phyloP scores from a whole-genome alignment of 129 eudicot genomes.

The Lactuca sativa region DNA sequence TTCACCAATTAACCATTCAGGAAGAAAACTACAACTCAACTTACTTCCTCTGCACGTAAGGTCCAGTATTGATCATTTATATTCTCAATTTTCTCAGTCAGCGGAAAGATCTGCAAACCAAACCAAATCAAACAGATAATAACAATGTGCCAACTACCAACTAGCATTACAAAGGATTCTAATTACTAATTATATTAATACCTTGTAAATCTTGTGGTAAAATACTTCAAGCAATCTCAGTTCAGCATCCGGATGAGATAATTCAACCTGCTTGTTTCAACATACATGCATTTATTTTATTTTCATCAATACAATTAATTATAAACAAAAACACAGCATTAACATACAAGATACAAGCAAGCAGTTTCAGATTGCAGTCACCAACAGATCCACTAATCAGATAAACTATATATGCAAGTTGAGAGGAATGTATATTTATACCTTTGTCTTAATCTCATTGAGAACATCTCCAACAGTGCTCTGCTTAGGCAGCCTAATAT shows the following conservation, averaged over 20 bases:
- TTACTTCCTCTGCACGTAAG: constrained; percentile 46
- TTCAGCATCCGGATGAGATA: constrained; percentile 84
- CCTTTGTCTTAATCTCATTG: constrained; percentile 84
- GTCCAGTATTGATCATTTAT: constrained; percentile 55
- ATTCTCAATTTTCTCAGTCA: constrained; percentile 47
- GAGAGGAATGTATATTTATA: constrained; percentile 19
- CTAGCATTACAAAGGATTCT: no score
- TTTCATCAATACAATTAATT: no score
- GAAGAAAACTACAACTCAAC: background rate
- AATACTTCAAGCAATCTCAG: constrained; percentile 97
- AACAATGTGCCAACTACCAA: no score
- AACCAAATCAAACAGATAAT: no score
- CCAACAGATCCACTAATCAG: no score
- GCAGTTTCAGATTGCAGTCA: constrained; percentile 2
- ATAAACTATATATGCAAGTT: background rate
- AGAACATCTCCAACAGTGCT: constrained; percentile 97
- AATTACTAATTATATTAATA: constrained; percentile 17
- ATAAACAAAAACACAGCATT: background rate
- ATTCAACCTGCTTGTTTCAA: constrained; percentile 53
- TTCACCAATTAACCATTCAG: no score
- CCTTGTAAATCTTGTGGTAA: constrained; percentile 99
- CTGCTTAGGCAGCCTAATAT: constrained; percentile 85
- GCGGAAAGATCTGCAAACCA: constrained; percentile 74
- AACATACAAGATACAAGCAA: background rate
- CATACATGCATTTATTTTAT: background rate